These are phyloP conservation scores for Geotrichum citri-aurantii DNA, from an alignment of 1,139 yeast species.

Conservation along the genomic window DNA sequence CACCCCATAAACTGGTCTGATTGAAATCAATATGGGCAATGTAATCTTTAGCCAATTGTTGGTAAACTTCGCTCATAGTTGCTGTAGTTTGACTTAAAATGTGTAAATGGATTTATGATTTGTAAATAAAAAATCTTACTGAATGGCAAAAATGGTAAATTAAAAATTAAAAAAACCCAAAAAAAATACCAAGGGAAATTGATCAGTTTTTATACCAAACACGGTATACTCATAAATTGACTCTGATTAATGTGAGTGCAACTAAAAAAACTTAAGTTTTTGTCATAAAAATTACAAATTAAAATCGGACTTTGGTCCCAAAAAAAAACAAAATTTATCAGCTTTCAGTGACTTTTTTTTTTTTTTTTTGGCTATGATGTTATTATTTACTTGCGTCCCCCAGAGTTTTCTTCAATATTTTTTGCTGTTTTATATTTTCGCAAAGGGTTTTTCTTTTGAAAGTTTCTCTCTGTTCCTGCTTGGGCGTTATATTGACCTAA, in stretches of 20 bases:
- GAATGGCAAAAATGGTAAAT: background rate
- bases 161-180: background rate
- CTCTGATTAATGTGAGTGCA: too few species aligned
- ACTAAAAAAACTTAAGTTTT: too few species aligned
- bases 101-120: too few species aligned
- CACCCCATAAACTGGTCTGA: slow-evolving; percentile 21
- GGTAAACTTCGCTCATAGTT: slow-evolving; percentile 6
- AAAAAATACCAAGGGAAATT: background rate
- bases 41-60: slow-evolving; percentile 6
- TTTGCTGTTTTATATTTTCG: background rate
- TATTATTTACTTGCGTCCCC: too few species aligned
- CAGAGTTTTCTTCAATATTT: too few species aligned
- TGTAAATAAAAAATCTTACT: background rate
- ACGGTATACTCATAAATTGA: too few species aligned
- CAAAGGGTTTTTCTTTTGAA: background rate
- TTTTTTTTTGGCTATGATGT: background rate
- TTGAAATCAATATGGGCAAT: slow-evolving; percentile 21
- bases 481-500: background rate
- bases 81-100: background rate
- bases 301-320: too few species aligned
- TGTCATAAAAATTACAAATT: too few species aligned
- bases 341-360: background rate
- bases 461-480: background rate
- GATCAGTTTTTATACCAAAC: too few species aligned
- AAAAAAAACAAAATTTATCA: too few species aligned